Evolutionary conservation across 225 moss, liverwort and hornwort genomes (phyloP).

Genomic region (Physcomitrellopsis africana): DNA sequence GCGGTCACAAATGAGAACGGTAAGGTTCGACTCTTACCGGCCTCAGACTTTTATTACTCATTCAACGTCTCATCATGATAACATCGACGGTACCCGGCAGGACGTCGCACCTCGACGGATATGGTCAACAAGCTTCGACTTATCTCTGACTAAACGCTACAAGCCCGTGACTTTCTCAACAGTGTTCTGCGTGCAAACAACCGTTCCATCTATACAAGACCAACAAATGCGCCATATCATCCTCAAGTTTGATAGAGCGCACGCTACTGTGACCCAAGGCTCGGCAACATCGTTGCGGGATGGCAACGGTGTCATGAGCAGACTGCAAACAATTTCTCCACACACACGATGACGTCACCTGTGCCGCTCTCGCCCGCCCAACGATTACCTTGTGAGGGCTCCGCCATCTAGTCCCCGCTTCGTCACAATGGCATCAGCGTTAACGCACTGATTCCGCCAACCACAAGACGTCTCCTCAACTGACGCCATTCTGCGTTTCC

Average conservation of each 20-base stretch:
- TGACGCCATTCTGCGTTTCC: too few species aligned
- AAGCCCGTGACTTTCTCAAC: background rate
- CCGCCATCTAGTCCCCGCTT: too few species aligned
- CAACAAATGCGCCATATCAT: background rate
- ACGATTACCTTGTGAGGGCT: background rate
- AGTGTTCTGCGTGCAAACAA: background rate
- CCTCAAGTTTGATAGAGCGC: background rate
- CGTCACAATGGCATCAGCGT: too few species aligned
- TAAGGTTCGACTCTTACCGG: background rate
- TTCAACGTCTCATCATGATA: background rate
- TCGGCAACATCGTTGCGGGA: too few species aligned
- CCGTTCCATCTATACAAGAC: background rate
- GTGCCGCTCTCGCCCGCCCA: background rate
- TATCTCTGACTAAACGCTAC: background rate
- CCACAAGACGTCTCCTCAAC: too few species aligned
- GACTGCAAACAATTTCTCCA: too few species aligned
- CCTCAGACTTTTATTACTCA: background rate
- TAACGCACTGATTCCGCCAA: too few species aligned
- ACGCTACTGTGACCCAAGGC: too few species aligned
- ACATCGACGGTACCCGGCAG: background rate
- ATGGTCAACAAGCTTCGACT: background rate
- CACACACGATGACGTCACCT: background rate
- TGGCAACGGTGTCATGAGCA: too few species aligned
- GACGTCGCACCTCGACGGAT: background rate
- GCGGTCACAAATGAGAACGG: constrained; percentile 12